phyloP scores from a whole-genome alignment of 331 rosid species.

The Acacia concinna region DNA sequence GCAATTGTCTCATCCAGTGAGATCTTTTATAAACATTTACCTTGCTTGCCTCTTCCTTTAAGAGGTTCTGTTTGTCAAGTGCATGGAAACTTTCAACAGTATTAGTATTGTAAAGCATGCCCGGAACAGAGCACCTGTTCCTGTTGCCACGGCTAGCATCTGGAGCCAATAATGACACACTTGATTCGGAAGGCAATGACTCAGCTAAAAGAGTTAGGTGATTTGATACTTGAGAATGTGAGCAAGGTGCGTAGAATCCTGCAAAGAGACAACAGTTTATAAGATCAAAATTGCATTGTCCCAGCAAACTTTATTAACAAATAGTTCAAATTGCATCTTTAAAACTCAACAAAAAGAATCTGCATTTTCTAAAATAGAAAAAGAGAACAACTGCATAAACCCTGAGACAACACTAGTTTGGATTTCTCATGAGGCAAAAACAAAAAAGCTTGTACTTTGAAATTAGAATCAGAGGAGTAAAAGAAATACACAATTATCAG shows the following conservation, averaged over 20 bases:
- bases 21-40: slow-evolving; percentile 33
- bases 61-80: slow-evolving; percentile 64
- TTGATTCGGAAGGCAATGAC: slow-evolving; percentile 73
- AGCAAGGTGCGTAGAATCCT: slow-evolving; percentile 96
- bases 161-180: slow-evolving; percentile 43
- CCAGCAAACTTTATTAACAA: not conserved
- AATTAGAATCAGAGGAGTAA: not conserved
- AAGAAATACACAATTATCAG: not conserved
- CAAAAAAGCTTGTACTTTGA: not conserved
- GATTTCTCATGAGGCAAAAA: not conserved
- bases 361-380: not conserved
- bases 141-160: slow-evolving; percentile 63
- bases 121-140: slow-evolving; percentile 75
- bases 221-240: slow-evolving; percentile 82
- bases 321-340: not conserved
- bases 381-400: not conserved
- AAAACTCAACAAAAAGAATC: not conserved
- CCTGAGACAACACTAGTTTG: not conserved
- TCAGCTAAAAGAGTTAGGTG: slow-evolving; percentile 73
- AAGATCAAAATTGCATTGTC: slow-evolving; percentile 14
- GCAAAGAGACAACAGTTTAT: slow-evolving; percentile 29
- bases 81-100: slow-evolving; percentile 74
- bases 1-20: slow-evolving; percentile 4
- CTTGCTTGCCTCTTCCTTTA: slow-evolving; percentile 77
- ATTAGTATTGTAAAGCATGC: slow-evolving; percentile 81